phyloP scores from a whole-genome alignment of 1,284 basidiomycete species.

The Papiliotrema laurentii region DNA sequence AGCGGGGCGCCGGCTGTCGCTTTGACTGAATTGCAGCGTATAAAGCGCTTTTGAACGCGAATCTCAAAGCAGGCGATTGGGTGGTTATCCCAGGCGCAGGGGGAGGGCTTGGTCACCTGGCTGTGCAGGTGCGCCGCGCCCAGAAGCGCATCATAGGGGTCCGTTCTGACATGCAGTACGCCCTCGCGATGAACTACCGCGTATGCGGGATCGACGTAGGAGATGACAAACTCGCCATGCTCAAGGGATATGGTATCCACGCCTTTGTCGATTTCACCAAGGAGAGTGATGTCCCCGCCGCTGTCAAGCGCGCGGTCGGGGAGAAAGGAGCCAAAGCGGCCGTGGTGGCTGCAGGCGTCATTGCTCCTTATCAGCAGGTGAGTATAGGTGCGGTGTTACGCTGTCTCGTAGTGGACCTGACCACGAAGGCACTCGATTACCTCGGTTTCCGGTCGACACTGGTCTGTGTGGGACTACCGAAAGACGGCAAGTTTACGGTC shows the following conservation, averaged over 20 bases:
- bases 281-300: conserved; percentile 2
- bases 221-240: conserved; percentile 2
- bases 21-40: not conserved
- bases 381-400: not conserved
- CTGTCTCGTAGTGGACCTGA: not conserved
- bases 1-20: not conserved
- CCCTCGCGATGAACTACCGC: conserved; percentile 5
- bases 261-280: conserved; percentile 1
- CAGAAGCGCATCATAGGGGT: no score
- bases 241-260: conserved; percentile 1
- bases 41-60: conserved; percentile 2
- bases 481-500: not conserved
- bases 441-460: conserved; percentile 5
- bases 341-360: conserved; percentile 1
- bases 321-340: conserved; percentile 1
- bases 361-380: conserved; percentile 1
- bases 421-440: not conserved
- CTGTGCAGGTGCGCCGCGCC: not conserved
- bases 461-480: conserved; percentile 4
- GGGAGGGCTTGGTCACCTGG: conserved; percentile 2
- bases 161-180: conserved; percentile 1
- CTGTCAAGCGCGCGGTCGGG: not conserved
- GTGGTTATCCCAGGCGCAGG: conserved; percentile 6
- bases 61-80: not conserved
- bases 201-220: conserved; percentile 1